Evolutionary conservation across 2,329 filamentous ascomycete genomes (phyloP), one percentile per base, ranked within the genome.

Genomic region (Hypomyces perniciosus): DNA sequence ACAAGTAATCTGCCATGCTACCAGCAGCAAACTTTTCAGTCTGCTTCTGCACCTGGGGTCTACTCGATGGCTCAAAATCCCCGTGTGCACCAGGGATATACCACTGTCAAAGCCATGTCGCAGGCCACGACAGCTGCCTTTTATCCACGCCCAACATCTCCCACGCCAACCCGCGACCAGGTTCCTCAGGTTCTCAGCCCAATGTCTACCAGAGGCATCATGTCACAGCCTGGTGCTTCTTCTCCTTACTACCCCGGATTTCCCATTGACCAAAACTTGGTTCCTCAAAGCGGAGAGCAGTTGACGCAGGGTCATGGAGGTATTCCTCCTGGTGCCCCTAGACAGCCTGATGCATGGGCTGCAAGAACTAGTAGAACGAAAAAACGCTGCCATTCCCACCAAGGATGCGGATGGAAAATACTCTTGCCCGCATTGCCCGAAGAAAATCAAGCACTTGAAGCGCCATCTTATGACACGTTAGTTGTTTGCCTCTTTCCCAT

Each of bases 341-440:
- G 91, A 40, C 80, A 90, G 53, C 88, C 90, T 50, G 83, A 88
- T 48, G 88, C 90, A 28, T 83, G 88, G 33, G 75, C 85, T 26
- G 79, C 81, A 20, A 85, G 88, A 40, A 84, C 82, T 57, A 79
- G 80, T 39, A 76, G 80, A 30, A 78, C 81, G n/a, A 8, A 95
- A 96, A 78, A 88, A 80, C 62, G 85, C 88, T 54, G 83, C 88
- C 56, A 93, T 95, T 56, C 90, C 91, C 12, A 86, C 89, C 61
- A 96, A 97, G 76, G 92, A 97, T 69, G 90, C 90, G 6, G 92
- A 97, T 68, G 93, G 93, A 65, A 97, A 97, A 75, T 99, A 95
- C 66, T 92, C 93, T 54, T 99, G 93, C 73, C 90, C 90, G 62
- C 91, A 97, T 69, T 99, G 93, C 74, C 96, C 90, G 63, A 97